These are phyloP conservation scores for Annulohypoxylon stygium DNA, from an alignment of 495 filamentous ascomycete genomes.

Conservation along the genomic window DNA sequence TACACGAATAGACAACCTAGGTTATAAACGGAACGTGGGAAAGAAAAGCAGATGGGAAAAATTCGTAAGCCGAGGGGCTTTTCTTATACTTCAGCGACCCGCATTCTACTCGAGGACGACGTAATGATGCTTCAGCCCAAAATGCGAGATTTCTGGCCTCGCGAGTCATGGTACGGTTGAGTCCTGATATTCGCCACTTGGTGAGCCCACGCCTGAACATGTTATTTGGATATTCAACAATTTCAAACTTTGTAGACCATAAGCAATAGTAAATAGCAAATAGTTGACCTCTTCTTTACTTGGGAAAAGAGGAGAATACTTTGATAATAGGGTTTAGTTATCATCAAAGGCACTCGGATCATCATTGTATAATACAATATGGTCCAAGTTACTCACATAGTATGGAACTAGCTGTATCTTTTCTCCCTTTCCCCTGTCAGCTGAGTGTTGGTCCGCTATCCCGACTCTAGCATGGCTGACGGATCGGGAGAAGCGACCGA, in stretches of 20 bases:
- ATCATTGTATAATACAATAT: constrained; percentile 21
- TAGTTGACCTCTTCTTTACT: constrained; percentile 2
- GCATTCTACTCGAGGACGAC: neutral
- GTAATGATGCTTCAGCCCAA: constrained; percentile 5
- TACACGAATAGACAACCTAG: constrained; percentile 3
- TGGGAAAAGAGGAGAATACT: constrained; percentile 7
- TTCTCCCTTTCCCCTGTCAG: constrained; percentile 18
- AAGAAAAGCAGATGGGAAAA: neutral
- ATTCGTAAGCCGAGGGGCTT: constrained; percentile 6
- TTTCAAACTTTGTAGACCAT: neutral
- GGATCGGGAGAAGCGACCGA: constrained; percentile 24
- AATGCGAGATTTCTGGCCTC: constrained; percentile 1
- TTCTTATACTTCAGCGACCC: constrained; percentile 6
- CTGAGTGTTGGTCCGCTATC: constrained; percentile 32
- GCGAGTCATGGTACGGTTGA: constrained; percentile 8
- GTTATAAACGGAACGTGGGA: neutral
- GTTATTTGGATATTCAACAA: neutral
- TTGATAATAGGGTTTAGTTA: constrained; percentile 4
- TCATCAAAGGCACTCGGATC: constrained; percentile 6
- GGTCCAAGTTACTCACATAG: constrained; percentile 13
- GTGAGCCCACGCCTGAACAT: constrained; percentile 2
- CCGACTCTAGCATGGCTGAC: constrained; percentile 12
- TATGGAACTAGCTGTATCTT: neutral
- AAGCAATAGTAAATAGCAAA: neutral
- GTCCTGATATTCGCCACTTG: constrained; percentile 8